Evolutionary conservation across 805 yeast genomes (phyloP).

Genomic region (Barnettozyma californica): DNA sequence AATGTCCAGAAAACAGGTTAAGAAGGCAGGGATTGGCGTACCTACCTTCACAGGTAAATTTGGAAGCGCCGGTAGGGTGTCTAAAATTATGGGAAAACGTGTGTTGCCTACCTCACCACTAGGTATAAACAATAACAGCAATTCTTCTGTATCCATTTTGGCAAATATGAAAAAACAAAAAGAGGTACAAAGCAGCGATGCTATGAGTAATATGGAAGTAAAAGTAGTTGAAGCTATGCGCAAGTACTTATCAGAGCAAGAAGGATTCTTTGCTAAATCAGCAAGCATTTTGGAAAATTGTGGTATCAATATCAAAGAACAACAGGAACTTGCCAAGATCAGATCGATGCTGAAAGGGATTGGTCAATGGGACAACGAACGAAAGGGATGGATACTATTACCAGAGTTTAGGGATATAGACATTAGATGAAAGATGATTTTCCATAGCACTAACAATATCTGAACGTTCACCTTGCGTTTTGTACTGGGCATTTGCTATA

Average conservation of each 20-base stretch:
- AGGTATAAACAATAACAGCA: background rate
- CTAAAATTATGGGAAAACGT: slow-evolving; percentile 18
- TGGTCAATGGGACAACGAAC: slow-evolving; percentile 58
- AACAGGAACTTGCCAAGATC: slow-evolving; percentile 52
- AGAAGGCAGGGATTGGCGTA: slow-evolving; percentile 52
- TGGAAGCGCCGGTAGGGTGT: slow-evolving; percentile 72
- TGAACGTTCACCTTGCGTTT: no score
- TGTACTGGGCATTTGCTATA: no score
- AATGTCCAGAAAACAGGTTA: slow-evolving; percentile 43
- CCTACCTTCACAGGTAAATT: slow-evolving; percentile 97
- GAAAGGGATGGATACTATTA: slow-evolving; percentile 62
- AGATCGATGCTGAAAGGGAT: slow-evolving; percentile 65
- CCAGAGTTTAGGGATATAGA: slow-evolving; percentile 38
- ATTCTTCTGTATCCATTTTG: slow-evolving; percentile 46
- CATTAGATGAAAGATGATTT: no score
- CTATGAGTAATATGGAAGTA: slow-evolving; percentile 5
- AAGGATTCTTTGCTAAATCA: slow-evolving; percentile 42
- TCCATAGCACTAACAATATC: no score
- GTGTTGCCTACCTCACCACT: background rate
- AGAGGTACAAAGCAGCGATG: slow-evolving; percentile 4
- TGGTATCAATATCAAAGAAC: slow-evolving; percentile 36
- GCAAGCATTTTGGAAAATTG: slow-evolving; percentile 39
- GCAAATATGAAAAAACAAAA: slow-evolving; percentile 40
- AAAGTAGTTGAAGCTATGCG: slow-evolving; percentile 35
- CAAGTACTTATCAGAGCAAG: slow-evolving; percentile 32